Evolutionary conservation across 345 rosid species (phyloP).

Genomic region (Mallotus nudiflorus): DNA sequence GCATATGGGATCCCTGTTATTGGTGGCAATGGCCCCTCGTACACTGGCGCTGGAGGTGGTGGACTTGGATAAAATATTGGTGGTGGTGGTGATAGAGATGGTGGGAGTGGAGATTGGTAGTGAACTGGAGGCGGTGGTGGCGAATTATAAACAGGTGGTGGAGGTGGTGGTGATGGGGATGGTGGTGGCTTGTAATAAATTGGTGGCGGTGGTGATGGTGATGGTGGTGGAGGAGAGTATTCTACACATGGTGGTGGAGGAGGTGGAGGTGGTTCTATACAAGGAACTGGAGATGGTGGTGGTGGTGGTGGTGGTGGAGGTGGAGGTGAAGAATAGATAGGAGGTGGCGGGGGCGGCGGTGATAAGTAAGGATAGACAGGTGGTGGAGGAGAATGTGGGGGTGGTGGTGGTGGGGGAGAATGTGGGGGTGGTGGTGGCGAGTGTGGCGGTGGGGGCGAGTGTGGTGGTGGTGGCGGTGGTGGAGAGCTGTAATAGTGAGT

Average conservation of each 20-base stretch:
- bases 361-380: constrained; percentile 43
- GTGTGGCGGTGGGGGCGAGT: constrained; percentile 40
- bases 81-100: constrained; percentile 40
- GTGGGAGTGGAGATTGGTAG: constrained; percentile 39
- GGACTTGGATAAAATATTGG: too few species aligned
- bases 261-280: constrained; percentile 63
- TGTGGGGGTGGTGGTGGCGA: constrained; percentile 49
- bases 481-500: constrained; percentile 44
- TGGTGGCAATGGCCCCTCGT: constrained; percentile 89
- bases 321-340: constrained; percentile 39
- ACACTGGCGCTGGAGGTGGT: constrained; percentile 59
- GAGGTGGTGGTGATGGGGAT: constrained; percentile 42
- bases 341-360: constrained; percentile 54
- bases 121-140: constrained; percentile 22
- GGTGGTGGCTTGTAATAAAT: constrained; percentile 27
- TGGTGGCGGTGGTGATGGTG: constrained; percentile 39
- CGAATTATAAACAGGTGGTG: constrained; percentile 17
- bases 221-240: constrained; percentile 52
- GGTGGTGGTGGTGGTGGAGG: constrained; percentile 56
- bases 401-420: constrained; percentile 45
- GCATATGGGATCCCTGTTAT: constrained; percentile 77
- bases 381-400: constrained; percentile 23
- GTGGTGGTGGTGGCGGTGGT: constrained; percentile 48
- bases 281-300: constrained; percentile 63
- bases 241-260: constrained; percentile 57